Conservation (phyloP, 176 grass and related monocot species). For the Eragrostis nindensis region DNA sequence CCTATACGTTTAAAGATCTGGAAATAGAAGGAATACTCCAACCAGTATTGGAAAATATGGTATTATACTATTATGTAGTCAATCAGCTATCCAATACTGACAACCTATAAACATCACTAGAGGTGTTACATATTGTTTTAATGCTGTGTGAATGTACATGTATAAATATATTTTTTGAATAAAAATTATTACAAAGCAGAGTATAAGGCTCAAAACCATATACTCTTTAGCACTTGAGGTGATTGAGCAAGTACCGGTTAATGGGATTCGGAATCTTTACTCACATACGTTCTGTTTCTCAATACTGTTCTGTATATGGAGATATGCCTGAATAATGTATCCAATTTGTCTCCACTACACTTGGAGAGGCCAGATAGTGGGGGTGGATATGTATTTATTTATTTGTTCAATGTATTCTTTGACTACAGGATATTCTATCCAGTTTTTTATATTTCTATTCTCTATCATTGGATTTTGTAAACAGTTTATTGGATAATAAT, state of each 20-base stretch:
- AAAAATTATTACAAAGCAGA: neutral
- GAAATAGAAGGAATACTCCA: neutral
- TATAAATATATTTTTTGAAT: neutral
- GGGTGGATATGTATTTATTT: neutral
- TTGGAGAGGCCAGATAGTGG: neutral
- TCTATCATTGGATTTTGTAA: constrained; percentile 28
- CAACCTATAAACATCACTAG: neutral
- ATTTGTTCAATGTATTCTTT: neutral
- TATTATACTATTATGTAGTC: neutral
- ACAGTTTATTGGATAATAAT: constrained; percentile 37
- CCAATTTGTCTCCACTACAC: constrained; percentile 12
- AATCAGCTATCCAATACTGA: neutral
- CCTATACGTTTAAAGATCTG: neutral
- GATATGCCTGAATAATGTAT: constrained; percentile 30
- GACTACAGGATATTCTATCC: constrained; percentile 14
- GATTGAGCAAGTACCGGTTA: neutral
- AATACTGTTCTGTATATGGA: neutral
- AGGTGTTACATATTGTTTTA: neutral
- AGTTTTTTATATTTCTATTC: neutral
- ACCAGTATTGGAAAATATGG: neutral
- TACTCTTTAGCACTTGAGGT: neutral
- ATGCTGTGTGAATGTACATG: neutral
- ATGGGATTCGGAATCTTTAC: neutral
- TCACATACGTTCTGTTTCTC: neutral
- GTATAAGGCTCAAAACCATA: neutral